Conservation (phyloP, 2,329 filamentous ascomycete genomes). For the Ophiostoma sp. region DNA sequence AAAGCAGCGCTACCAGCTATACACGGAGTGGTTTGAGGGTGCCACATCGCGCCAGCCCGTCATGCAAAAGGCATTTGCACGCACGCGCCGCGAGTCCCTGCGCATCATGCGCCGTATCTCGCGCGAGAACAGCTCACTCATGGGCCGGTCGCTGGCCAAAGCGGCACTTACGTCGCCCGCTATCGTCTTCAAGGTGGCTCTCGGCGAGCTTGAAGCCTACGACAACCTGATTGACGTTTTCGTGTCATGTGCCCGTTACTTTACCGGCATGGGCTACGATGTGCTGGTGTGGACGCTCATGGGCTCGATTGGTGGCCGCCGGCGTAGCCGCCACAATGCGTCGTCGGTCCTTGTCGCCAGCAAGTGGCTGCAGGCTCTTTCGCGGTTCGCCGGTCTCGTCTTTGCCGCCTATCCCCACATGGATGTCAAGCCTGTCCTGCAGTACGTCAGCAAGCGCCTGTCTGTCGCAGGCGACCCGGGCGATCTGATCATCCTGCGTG, state of each 20-base stretch:
- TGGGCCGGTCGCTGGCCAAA: conserved; percentile 85
- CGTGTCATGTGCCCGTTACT: conserved; percentile 90
- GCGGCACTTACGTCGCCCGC: conserved; percentile 88
- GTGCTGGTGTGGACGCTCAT: conserved; percentile 89
- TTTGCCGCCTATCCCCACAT: conserved; percentile 82
- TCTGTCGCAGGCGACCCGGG: conserved; percentile 70
- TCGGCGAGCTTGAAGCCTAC: conserved; percentile 89
- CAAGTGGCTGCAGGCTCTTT: conserved; percentile 84
- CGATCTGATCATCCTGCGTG: conserved; percentile 84
- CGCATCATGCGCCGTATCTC: conserved; percentile 85
- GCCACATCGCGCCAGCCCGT: conserved; percentile 69
- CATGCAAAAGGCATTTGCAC: conserved; percentile 71
- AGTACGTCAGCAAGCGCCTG: conserved; percentile 84
- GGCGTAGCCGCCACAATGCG: conserved; percentile 57
- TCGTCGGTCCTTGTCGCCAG: conserved; percentile 69
- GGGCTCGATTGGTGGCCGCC: conserved; percentile 59
- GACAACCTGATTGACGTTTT: conserved; percentile 92
- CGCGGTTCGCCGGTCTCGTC: conserved; percentile 83
- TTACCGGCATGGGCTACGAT: conserved; percentile 87
- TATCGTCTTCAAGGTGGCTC: conserved; percentile 80
- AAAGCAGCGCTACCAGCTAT: conserved; percentile 75
- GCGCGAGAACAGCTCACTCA: conserved; percentile 75
- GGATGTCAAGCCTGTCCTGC: conserved; percentile 76
- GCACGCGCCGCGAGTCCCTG: conserved; percentile 71
- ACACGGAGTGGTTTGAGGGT: conserved; percentile 87